Evolutionary conservation across 2,329 filamentous ascomycete species (phyloP), one percentile per base, ranked within the genome.

Genomic region (Colletotrichum sp.): DNA sequence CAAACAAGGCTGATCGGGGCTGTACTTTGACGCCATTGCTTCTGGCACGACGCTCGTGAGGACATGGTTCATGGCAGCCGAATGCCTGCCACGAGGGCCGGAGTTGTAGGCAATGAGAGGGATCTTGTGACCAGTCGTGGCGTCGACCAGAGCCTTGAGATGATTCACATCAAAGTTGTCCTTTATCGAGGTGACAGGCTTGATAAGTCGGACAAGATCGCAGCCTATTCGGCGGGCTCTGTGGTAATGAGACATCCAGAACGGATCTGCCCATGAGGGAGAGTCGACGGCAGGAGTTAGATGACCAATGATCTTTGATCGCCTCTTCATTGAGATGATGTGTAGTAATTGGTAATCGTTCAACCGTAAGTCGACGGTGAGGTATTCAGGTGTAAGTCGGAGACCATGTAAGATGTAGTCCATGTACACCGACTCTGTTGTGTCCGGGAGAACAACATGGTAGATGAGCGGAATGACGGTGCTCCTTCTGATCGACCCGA

Each of bases 101-200:
- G 91, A 92, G 78, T 94, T 94, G 83, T 93, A 94, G 12, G 90
- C 89, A 26, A 93, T 90, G 2, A 94, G 74, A 0, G 92, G 91
- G 16, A 92, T 83, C 7, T 84, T 84, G 1, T 85, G 83, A 1
- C 85, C 85, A 1, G 85, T 82, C 4, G 88, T 81, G 14, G 83
- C 83, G 63, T 85, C 84, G 6, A 92, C 85, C 18, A 86, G 85
- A 43, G 88, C 86, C 74, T 89, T 89, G 32, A 94, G 87, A 13
- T 87, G 86, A 36, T 90, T 86, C 18, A 94, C 87, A 4, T 90
- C 89, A 67, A 92, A 90, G 76, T 94, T 93, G 78, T 95, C 93
- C 16, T 90, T 87, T n/a, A 91, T 85, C 2, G 85, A 87, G 4
- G 83, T 83, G 5, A 91, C 91, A 2, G 89, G 89, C 65, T 91